Evolutionary conservation across 73 alveolate species (phyloP), one percentile per base, ranked within the genome.

Genomic region (Blepharisma stoltei): DNA sequence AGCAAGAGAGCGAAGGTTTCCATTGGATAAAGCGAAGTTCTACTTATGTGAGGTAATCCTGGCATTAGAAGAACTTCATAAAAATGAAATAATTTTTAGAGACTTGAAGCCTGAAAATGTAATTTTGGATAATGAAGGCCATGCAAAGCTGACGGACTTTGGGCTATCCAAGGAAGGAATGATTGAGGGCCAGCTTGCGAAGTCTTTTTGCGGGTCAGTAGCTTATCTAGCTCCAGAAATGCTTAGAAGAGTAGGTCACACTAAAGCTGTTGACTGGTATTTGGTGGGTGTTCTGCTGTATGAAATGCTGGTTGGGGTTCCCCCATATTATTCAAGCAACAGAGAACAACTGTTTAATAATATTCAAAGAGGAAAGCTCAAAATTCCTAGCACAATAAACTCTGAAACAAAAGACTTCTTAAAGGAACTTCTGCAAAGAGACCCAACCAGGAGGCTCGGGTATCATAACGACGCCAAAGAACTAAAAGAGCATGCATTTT

Each of bases 151-250:
- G 60, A 90, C 94, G 5, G 97, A 90, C 60, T 90, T 90, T 71
- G 94, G 94, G 21, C 53, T 90, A 14, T 81, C 90, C 41, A 90
- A 90, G 80, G 85, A 83, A 7, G 87, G 88, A 80, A 43, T 69
- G 55, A 38, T 7, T 25, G 77, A 87, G 44, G 88, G 94, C 47
- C 78, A 84, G 38, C 23, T 44, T 8, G 21, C 86, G 1, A 52
- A 21, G 2, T 52, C 86, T 8, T 37, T 78, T 70, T 78, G 86
- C 71, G 86, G 86, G 7, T 52, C 86, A 41, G 86, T 86, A 8
- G 97, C 87, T 65, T 90, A 90, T 77, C 76, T 90, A 50, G 95
- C 97, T 6, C 97, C 97, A 43, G 97, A 90, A 60, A 88, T 90
- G 95, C 83, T 90, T 20, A 86, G 78, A 54, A 50, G 76, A 6